These are phyloP conservation scores for Biscogniauxia sp. DNA, from an alignment of 2,329 filamentous ascomycete species.

Conservation along the genomic window DNA sequence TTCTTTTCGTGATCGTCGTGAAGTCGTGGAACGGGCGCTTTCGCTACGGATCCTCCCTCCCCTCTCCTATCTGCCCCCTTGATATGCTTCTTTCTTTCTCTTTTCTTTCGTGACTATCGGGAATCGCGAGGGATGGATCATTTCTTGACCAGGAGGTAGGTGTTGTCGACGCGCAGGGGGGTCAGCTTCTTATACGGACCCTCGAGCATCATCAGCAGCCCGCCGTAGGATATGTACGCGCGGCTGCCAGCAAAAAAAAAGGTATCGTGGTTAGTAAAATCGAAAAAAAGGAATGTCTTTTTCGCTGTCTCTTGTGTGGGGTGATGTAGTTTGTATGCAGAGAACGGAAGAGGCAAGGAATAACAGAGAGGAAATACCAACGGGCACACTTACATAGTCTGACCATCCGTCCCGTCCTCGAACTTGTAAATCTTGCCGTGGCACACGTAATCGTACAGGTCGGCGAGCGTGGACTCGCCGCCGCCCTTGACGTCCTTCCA, in stretches of 20 bases:
- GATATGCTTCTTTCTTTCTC: too few relatives aligned
- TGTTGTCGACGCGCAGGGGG: constrained; percentile 84
- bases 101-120: too few relatives aligned
- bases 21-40: constrained; percentile 1
- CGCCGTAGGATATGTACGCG: constrained; percentile 91
- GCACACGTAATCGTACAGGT: constrained; percentile 85
- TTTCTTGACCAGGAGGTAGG: constrained; percentile 94
- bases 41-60: too few relatives aligned
- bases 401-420: constrained; percentile 73
- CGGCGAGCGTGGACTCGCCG: constrained; percentile 63
- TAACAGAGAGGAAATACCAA: too few relatives aligned
- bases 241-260: constrained; percentile 56
- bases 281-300: neutral
- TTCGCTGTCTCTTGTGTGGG: too few relatives aligned
- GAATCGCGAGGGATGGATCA: constrained; percentile 34
- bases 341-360: too few relatives aligned
- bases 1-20: constrained; percentile 15
- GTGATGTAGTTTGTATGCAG: too few relatives aligned
- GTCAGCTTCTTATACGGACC: constrained; percentile 96
- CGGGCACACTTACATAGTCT: constrained; percentile 81
- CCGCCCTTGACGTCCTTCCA: constrained; percentile 69
- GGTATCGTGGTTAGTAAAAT: neutral
- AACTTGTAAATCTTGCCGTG: constrained; percentile 88
- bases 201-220: constrained; percentile 83
- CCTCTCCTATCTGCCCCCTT: too few relatives aligned